A percentile compares a stretch with the other conserved stretches of the same genome.
phyloP scores from a whole-genome alignment of 169 alveolate genomes.

The Plasmodium inui region DNA sequence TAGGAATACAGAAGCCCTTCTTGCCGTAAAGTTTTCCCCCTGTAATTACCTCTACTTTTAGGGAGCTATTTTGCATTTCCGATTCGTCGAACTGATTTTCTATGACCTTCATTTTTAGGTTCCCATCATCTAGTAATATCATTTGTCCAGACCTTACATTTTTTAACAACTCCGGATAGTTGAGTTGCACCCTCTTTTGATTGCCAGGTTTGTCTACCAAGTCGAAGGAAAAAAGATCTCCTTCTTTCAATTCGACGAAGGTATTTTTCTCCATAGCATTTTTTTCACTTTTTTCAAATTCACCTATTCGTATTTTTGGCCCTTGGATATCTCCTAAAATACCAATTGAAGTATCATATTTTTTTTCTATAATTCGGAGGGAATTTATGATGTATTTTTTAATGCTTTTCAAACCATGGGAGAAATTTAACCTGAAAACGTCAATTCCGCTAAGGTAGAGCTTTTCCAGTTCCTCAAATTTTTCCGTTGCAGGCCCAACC shows the following conservation, averaged over 20 bases:
- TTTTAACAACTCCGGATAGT: conserved; percentile 82
- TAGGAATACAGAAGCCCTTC: conserved; percentile 89
- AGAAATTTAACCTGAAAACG: conserved; percentile 85
- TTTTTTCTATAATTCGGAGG: conserved; percentile 80
- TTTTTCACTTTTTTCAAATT: conserved; percentile 81
- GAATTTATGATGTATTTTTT: conserved; percentile 75
- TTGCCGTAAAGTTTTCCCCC: conserved; percentile 85
- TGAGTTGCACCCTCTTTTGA: conserved; percentile 77
- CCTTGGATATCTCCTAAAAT: conserved; percentile 88
- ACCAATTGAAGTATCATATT: conserved; percentile 76
- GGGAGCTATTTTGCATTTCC: conserved; percentile 45
- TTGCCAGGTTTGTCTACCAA: conserved; percentile 78
- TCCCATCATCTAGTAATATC: conserved; percentile 86
- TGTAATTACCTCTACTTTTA: conserved; percentile 79
- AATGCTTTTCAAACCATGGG: conserved; percentile 84
- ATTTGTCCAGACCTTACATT: conserved; percentile 80
- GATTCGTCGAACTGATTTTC: conserved; percentile 26
- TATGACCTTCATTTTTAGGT: conserved; percentile 78
- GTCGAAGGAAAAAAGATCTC: conserved; percentile 84
- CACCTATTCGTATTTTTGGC: conserved; percentile 87
- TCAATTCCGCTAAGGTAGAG: conserved; percentile 86
- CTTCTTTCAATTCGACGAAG: conserved; percentile 83
- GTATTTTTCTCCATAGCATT: conserved; percentile 79
- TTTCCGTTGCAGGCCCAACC: conserved; percentile 85
- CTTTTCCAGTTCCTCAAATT: conserved; percentile 76